These are phyloP conservation scores for Echeveria elegans DNA, from an alignment of 164 flowering plant genomes.

Conservation along the genomic window DNA sequence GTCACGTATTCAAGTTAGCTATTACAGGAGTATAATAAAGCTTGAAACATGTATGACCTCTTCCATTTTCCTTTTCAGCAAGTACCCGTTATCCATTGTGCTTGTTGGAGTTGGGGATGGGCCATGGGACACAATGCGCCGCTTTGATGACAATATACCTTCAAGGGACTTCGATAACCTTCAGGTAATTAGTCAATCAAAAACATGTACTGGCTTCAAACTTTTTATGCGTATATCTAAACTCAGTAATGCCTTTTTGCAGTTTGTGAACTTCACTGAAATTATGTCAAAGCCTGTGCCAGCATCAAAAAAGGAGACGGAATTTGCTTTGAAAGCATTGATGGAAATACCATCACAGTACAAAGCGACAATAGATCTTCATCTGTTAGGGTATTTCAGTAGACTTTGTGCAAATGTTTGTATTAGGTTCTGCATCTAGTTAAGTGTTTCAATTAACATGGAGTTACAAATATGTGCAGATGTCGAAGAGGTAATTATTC, in stretches of 20 bases:
- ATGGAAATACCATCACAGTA: slow-evolving; percentile 56
- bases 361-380: slow-evolving; percentile 34
- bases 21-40: background rate
- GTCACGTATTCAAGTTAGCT: background rate
- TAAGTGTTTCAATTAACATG: background rate
- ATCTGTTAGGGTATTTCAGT: slow-evolving; percentile 30
- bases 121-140: slow-evolving; percentile 50
- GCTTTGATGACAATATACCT: slow-evolving; percentile 51
- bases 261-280: slow-evolving; percentile 56
- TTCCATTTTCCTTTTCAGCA: slow-evolving; percentile 17
- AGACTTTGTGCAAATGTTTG: background rate
- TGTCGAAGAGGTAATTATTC: slow-evolving; percentile 2
- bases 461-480: background rate
- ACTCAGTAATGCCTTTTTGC: slow-evolving; percentile 8
- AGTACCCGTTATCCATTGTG: slow-evolving; percentile 41
- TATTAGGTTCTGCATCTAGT: background rate
- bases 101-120: slow-evolving; percentile 58
- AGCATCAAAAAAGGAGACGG: slow-evolving; percentile 31
- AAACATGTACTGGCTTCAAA: background rate
- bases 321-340: slow-evolving; percentile 40
- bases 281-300: slow-evolving; percentile 27
- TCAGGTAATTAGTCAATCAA: slow-evolving; percentile 23
- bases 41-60: background rate
- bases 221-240: background rate
- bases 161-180: slow-evolving; percentile 43